These are phyloP conservation scores for Coemansia sp. DNA, from an alignment of 192 early-diverging fungal species.

Conservation along the genomic window DNA sequence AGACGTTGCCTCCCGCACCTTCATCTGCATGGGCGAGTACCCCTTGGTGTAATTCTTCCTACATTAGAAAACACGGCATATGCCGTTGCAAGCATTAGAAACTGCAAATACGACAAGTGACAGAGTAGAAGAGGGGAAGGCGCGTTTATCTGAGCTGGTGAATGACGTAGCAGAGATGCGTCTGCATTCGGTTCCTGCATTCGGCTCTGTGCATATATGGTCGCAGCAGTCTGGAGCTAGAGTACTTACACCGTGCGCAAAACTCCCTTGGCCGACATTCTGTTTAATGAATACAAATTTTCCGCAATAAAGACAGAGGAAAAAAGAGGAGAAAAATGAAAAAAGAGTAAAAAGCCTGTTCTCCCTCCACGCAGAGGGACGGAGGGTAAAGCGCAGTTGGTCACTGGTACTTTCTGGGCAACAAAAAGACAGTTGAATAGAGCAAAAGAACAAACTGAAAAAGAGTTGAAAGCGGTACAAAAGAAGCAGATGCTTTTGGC, in stretches of 20 bases:
- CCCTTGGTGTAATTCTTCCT: slow-evolving; percentile 91
- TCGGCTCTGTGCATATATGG: background rate
- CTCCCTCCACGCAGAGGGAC: background rate
- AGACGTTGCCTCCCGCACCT: slow-evolving; percentile 81
- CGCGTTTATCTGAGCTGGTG: background rate
- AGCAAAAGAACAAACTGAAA: background rate
- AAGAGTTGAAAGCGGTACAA: background rate
- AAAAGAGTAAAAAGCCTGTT: background rate
- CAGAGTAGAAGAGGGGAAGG: too few relatives aligned
- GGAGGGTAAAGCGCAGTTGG: background rate
- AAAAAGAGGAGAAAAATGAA: slow-evolving; percentile 9
- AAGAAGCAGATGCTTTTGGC: background rate
- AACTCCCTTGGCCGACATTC: slow-evolving; percentile 41
- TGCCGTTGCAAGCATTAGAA: background rate
- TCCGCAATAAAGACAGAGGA: slow-evolving; percentile 5
- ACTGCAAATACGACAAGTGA: background rate
- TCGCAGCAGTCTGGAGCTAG: background rate
- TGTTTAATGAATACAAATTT: slow-evolving; percentile 28
- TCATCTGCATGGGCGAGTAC: slow-evolving; percentile 89
- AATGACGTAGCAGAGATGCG: background rate
- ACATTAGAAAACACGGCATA: background rate
- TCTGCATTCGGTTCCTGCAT: background rate
- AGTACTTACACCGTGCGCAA: slow-evolving; percentile 45
- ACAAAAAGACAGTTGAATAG: background rate
- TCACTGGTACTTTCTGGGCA: too few relatives aligned